Evolutionary conservation across 495 filamentous ascomycete genomes (phyloP).

Genomic region (Darksidea phi): DNA sequence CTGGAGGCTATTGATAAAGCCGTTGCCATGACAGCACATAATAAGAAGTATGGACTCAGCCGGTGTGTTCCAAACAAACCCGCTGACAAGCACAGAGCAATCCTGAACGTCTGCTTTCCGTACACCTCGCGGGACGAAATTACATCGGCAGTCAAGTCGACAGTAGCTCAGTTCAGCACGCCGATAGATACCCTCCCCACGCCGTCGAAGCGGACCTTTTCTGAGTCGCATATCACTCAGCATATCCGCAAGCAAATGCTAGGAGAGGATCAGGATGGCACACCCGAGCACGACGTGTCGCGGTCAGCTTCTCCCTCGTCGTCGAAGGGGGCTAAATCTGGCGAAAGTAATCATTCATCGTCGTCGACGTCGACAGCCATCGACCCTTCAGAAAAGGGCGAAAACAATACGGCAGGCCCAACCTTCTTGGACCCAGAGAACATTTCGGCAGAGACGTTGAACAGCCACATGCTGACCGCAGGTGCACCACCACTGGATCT

Average conservation of each 20-base stretch:
- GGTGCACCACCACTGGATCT: slow-evolving; percentile 84
- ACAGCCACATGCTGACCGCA: slow-evolving; percentile 78
- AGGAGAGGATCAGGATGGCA: slow-evolving; percentile 42
- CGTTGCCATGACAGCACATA: slow-evolving; percentile 75
- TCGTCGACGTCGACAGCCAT: slow-evolving; percentile 36
- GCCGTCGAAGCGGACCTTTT: slow-evolving; percentile 63
- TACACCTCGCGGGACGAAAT: slow-evolving; percentile 97
- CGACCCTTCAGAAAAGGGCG: slow-evolving; percentile 28
- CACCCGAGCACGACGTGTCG: slow-evolving; percentile 42
- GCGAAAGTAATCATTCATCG: slow-evolving; percentile 35
- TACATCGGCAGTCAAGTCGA: slow-evolving; percentile 81
- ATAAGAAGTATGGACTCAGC: slow-evolving; percentile 60
- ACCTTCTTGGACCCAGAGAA: slow-evolving; percentile 68
- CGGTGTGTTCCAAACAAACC: not conserved
- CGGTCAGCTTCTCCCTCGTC: slow-evolving; percentile 36
- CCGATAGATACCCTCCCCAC: slow-evolving; percentile 52
- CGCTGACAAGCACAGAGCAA: slow-evolving; percentile 50
- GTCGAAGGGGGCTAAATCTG: slow-evolving; percentile 33
- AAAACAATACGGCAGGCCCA: slow-evolving; percentile 10
- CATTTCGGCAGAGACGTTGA: slow-evolving; percentile 77
- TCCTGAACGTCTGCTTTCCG: slow-evolving; percentile 95
- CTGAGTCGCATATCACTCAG: slow-evolving; percentile 78
- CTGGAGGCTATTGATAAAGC: slow-evolving; percentile 81
- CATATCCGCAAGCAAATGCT: slow-evolving; percentile 67
- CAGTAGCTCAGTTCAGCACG: slow-evolving; percentile 76